phyloP scores from a whole-genome alignment of 2,329 filamentous ascomycete genomes.

The Ceratocystis smalleyi region DNA sequence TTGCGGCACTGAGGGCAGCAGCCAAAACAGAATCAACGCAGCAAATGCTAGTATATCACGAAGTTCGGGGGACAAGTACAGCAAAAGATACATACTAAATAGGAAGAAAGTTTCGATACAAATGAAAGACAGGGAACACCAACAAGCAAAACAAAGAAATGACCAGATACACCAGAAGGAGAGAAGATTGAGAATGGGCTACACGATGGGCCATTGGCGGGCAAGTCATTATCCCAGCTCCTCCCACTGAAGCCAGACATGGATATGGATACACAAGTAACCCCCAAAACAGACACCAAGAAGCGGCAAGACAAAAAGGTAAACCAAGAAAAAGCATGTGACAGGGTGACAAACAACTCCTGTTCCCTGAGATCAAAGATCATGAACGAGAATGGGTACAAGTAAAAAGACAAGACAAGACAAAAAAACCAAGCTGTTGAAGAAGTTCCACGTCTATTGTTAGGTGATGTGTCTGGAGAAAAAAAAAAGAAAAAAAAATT shows the following conservation, averaged over 20 bases:
- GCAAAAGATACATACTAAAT: neutral
- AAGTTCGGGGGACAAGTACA: neutral
- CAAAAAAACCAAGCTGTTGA: neutral
- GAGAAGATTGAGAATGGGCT: neutral
- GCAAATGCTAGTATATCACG: neutral
- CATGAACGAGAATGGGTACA: conserved; percentile 2
- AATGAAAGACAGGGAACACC: neutral
- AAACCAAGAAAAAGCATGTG: neutral
- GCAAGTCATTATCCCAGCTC: neutral
- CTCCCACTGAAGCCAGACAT: neutral
- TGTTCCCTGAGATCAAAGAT: conserved; percentile 4
- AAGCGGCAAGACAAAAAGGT: neutral
- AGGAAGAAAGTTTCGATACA: neutral
- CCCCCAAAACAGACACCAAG: neutral
- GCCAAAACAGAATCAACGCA: no score
- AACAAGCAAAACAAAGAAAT: neutral
- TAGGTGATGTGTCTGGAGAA: neutral
- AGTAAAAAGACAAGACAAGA: conserved; percentile 6
- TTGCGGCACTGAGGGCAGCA: no score
- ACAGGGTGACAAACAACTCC: neutral
- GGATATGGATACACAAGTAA: neutral
- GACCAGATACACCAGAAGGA: neutral
- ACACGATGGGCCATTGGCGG: neutral
- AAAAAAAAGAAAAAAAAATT: conserved; percentile 13
- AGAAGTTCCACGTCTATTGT: neutral